A percentile compares a stretch with the other conserved stretches of the same genome.
phyloP scores from a whole-genome alignment of 257 asterid genomes.

The Solanum paucissectum region DNA sequence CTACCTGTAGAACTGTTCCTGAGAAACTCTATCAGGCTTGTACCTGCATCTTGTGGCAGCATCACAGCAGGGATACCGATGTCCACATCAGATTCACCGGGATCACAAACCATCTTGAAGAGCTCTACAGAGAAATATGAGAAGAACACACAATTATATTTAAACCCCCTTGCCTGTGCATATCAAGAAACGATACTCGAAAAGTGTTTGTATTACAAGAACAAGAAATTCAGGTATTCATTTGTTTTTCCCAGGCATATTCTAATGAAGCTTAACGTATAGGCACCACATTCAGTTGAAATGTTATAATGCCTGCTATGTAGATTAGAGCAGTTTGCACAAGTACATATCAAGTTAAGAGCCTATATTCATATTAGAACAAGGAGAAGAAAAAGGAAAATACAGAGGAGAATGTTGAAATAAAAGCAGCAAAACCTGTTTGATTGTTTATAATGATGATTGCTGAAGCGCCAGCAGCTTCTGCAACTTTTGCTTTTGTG shows the following conservation, averaged over 20 bases:
- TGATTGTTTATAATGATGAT: conserved; percentile 68
- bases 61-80: conserved; percentile 80
- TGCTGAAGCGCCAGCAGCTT: conserved; percentile 86
- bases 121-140: conserved; percentile 45
- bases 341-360: background rate
- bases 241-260: background rate
- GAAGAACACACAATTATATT: background rate
- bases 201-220: background rate
- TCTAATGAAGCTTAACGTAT: background rate
- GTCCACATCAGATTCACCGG: conserved; percentile 49
- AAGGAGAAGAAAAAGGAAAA: background rate
- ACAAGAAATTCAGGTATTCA: background rate
- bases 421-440: conserved; percentile 40
- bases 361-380: background rate
- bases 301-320: background rate
- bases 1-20: conserved; percentile 54
- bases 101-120: conserved; percentile 98
- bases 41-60: conserved; percentile 96
- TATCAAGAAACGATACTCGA: background rate
- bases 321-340: background rate
- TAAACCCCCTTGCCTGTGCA: background rate
- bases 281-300: background rate
- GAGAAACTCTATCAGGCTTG: conserved; percentile 37
- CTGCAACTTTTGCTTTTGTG: conserved; percentile 74
- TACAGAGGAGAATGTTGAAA: background rate